Percentiles rank a stretch among this genome's conserved stretches.
Evolutionary conservation across 2,329 filamentous ascomycete species (phyloP).

Genomic region (Colletotrichum shisoi): DNA sequence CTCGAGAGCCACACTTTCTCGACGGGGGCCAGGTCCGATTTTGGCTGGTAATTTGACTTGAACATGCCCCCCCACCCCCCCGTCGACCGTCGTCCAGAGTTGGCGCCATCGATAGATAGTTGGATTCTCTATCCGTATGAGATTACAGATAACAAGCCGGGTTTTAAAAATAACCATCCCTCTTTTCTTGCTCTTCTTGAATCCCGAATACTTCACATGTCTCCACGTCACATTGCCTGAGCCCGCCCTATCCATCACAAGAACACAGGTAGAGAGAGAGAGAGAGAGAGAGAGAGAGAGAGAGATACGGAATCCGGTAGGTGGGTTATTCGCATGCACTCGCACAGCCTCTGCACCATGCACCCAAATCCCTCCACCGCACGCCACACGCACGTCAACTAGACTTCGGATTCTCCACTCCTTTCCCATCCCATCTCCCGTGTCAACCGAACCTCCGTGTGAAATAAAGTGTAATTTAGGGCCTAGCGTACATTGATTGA

Average conservation of each 20-base stretch:
- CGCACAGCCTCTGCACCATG: constrained; percentile 9
- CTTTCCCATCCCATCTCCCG: constrained; percentile 22
- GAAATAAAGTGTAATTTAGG: too few relatives aligned
- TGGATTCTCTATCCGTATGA: constrained; percentile 18
- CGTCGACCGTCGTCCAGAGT: not conserved
- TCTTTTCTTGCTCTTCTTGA: not conserved
- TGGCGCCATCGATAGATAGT: not conserved
- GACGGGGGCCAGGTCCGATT: constrained; percentile 6
- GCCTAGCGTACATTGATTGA: too few relatives aligned
- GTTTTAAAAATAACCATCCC: constrained; percentile 26
- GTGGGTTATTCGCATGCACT: not conserved
- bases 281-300: too few relatives aligned
- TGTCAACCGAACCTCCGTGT: not conserved
- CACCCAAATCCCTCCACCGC: not conserved
- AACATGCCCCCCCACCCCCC: not conserved
- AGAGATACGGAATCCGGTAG: too few relatives aligned
- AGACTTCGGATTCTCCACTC: constrained; percentile 12
- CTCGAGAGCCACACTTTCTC: constrained; percentile 9
- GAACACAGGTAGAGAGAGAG: too few relatives aligned
- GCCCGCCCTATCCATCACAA: constrained; percentile 15
- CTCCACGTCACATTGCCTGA: constrained; percentile 26
- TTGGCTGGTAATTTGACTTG: not conserved
- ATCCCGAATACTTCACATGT: not conserved
- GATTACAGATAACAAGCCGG: constrained; percentile 18
- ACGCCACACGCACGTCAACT: not conserved